These are phyloP conservation scores for Pezicula carpinea DNA, from an alignment of 2,329 filamentous ascomycete species.

Conservation along the genomic window DNA sequence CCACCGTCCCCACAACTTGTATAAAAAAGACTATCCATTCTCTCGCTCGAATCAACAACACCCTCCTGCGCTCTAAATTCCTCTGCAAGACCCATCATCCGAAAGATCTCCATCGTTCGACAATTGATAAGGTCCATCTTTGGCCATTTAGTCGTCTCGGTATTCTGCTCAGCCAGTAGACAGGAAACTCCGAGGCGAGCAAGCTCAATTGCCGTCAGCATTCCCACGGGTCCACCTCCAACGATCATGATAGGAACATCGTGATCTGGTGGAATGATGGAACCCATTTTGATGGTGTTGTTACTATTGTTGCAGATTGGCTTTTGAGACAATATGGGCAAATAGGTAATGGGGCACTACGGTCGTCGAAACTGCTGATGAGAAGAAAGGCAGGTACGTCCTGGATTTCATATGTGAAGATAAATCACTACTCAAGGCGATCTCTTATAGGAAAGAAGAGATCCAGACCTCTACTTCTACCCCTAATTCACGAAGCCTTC, in stretches of 20 bases:
- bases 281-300: neutral
- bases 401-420: too few relatives aligned
- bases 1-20: slow-evolving; percentile 11
- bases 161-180: slow-evolving; percentile 24
- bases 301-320: too few relatives aligned
- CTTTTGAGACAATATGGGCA: too few relatives aligned
- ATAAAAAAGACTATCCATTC: slow-evolving; percentile 15
- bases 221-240: slow-evolving; percentile 25
- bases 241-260: slow-evolving; percentile 12
- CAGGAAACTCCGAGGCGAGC: slow-evolving; percentile 14
- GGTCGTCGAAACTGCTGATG: too few relatives aligned
- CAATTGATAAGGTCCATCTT: slow-evolving; percentile 35
- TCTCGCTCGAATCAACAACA: slow-evolving; percentile 8
- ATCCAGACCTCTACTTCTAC: too few relatives aligned
- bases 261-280: slow-evolving; percentile 42
- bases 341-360: too few relatives aligned
- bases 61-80: neutral
- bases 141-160: slow-evolving; percentile 30
- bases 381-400: too few relatives aligned
- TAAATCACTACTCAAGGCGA: too few relatives aligned
- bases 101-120: slow-evolving; percentile 32
- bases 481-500: too few relatives aligned
- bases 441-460: too few relatives aligned
- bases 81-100: slow-evolving; percentile 25
- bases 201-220: slow-evolving; percentile 16